A percentile compares a stretch with the other conserved stretches of the same genome.
Evolutionary conservation across 2,329 filamentous ascomycete species (phyloP).

Genomic region (Peltaster fructicola): DNA sequence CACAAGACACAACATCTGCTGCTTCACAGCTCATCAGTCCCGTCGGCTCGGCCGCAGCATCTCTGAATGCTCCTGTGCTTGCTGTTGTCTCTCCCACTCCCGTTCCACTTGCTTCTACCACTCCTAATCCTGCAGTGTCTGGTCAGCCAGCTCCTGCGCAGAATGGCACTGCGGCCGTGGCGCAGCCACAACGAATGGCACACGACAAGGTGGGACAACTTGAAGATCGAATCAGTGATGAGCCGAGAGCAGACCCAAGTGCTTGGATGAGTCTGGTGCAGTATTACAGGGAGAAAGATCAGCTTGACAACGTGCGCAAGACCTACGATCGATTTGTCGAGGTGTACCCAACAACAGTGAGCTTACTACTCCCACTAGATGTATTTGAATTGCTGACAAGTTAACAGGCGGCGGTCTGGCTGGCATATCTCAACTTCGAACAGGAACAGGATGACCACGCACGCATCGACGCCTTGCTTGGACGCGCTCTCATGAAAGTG

Average conservation of each 20-base stretch:
- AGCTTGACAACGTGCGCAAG: conserved; percentile 61
- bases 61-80: conserved; percentile 9
- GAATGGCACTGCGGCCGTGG: conserved; percentile 4
- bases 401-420: conserved; percentile 76
- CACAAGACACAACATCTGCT: conserved; percentile 17
- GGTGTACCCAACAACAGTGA: conserved; percentile 78
- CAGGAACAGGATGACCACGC: conserved; percentile 68
- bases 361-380: too few species aligned
- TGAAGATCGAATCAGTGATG: conserved; percentile 81
- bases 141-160: conserved; percentile 7
- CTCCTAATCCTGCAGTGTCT: conserved; percentile 5
- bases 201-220: conserved; percentile 62
- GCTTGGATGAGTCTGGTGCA: conserved; percentile 79
- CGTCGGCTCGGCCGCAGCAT: conserved; percentile 15
- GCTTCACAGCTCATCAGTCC: conserved; percentile 14
- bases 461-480: conserved; percentile 69
- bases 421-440: conserved; percentile 77
- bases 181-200: conserved; percentile 35
- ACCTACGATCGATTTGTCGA: conserved; percentile 76
- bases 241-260: conserved; percentile 80
- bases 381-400: conserved; percentile 2
- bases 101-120: conserved; percentile 10
- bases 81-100: conserved; percentile 11
- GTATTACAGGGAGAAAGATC: conserved; percentile 66
- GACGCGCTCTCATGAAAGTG: conserved; percentile 57